A percentile compares a stretch with the other conserved stretches of the same genome.
phyloP scores from a whole-genome alignment of 805 yeast species.

The Vanderwaltozyma verrucispora region DNA sequence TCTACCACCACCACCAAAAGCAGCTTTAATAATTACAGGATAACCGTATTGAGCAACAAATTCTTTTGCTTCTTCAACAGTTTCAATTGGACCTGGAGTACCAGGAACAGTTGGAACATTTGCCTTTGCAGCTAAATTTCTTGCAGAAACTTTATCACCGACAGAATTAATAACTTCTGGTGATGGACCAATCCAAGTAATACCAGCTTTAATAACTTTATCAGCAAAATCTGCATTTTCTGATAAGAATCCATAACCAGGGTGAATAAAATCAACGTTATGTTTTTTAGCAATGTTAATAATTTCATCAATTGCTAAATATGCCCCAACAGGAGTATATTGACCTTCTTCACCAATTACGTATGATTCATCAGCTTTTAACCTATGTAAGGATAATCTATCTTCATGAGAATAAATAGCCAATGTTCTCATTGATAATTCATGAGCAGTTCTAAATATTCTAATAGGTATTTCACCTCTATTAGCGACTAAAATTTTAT shows the following conservation, averaged over 20 bases:
- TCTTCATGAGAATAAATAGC: conserved; percentile 97
- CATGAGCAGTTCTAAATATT: conserved; percentile 96
- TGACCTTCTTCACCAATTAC: conserved; percentile 85
- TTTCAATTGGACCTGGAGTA: conserved; percentile 91
- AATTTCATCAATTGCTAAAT: conserved; percentile 90
- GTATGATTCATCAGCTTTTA: conserved; percentile 90
- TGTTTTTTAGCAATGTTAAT: conserved; percentile 73
- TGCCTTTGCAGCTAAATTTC: conserved; percentile 72
- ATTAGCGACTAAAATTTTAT: conserved; percentile 68
- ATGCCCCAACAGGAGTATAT: conserved; percentile 92
- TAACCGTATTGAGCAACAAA: conserved; percentile 81
- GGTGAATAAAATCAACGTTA: conserved; percentile 78
- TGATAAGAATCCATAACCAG: conserved; percentile 84
- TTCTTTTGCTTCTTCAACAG: conserved; percentile 62
- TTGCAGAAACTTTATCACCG: conserved; percentile 95
- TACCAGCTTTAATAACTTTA: conserved; percentile 82
- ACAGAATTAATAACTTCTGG: conserved; percentile 81
- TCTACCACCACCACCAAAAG: conserved; percentile 99
- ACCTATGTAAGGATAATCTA: conserved; percentile 84
- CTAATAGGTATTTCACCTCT: conserved; percentile 80
- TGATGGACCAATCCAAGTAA: conserved; percentile 94
- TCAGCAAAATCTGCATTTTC: conserved; percentile 91
- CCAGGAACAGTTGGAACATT: conserved; percentile 95
- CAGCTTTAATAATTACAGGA: conserved; percentile 97
- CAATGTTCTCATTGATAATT: conserved; percentile 91